Conservation (phyloP, 2,329 filamentous ascomycete species). For the Alternaria sp. region DNA sequence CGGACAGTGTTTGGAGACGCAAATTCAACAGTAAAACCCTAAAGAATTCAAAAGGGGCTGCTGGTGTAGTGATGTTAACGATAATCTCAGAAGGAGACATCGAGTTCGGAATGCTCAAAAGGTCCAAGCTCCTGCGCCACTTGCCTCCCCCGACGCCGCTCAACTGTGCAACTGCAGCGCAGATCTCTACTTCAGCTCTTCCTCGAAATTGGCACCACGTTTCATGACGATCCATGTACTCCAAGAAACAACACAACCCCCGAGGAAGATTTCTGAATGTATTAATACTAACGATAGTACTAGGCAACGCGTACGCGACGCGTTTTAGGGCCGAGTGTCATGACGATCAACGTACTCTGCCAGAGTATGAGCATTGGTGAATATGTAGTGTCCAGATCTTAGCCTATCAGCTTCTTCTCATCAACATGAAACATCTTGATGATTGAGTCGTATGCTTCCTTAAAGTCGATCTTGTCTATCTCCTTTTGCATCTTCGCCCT, state of each 20-base stretch:
- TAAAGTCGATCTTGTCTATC: slow-evolving; percentile 42
- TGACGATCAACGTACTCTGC: background rate
- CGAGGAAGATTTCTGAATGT: no score
- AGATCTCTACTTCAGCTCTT: background rate
- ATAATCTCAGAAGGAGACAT: background rate
- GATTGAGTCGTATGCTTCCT: slow-evolving; percentile 15
- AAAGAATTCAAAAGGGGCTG: background rate
- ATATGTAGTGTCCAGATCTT: background rate
- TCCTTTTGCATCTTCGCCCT: slow-evolving; percentile 39
- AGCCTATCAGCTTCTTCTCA: background rate
- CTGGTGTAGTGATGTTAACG: background rate
- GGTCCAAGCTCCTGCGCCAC: slow-evolving; percentile 8
- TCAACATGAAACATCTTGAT: background rate
- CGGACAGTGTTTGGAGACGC: background rate
- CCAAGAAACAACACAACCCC: no score
- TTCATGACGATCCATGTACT: background rate
- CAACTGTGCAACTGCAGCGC: background rate
- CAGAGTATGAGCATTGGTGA: background rate
- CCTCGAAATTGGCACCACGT: background rate
- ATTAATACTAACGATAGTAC: background rate
- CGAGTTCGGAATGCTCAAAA: slow-evolving; percentile 1
- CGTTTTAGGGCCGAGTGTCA: background rate
- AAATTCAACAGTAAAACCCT: background rate
- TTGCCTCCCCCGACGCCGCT: background rate
- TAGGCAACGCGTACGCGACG: background rate